Percentiles rank a stretch among this genome's conserved stretches.
phyloP scores from a whole-genome alignment of 768 basidiomycete species.

The Auriculariales sp. region DNA sequence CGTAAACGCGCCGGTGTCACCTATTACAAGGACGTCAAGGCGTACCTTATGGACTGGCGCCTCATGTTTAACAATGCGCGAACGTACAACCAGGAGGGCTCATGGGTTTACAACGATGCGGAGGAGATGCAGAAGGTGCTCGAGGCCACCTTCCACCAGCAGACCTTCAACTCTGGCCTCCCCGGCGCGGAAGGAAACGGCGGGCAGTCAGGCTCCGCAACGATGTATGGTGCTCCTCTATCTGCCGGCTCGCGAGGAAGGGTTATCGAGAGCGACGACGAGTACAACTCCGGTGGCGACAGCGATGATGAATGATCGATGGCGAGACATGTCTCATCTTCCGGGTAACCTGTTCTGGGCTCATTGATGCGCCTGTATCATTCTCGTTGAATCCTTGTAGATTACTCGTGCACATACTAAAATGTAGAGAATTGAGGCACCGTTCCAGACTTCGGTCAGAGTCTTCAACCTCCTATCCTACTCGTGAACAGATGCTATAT shows the following conservation, averaged over 20 bases:
- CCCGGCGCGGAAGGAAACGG: slow-evolving; percentile 43
- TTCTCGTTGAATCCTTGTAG: no score
- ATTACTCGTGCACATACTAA: no score
- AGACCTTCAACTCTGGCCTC: slow-evolving; percentile 51
- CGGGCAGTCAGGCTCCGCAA: neutral
- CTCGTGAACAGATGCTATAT: no score
- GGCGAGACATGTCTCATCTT: no score
- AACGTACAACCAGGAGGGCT: slow-evolving; percentile 88
- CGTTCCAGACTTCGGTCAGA: no score
- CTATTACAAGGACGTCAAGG: slow-evolving; percentile 58
- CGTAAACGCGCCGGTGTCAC: slow-evolving; percentile 56
- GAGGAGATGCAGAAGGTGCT: slow-evolving; percentile 90
- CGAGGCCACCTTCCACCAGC: slow-evolving; percentile 49
- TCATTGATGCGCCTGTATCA: no score
- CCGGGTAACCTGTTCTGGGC: no score
- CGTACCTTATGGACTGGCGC: slow-evolving; percentile 67
- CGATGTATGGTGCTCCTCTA: neutral
- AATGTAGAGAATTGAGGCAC: no score
- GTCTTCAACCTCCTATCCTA: no score
- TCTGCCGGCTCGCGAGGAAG: neutral
- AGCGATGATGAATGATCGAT: neutral
- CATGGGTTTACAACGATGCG: slow-evolving; percentile 89
- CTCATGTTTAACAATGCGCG: slow-evolving; percentile 92
- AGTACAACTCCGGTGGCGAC: neutral
- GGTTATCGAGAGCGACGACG: neutral